Base-by-base conservation (phyloP, 179 eudicot genomes). In the Patellifolia procumbens region DNA sequence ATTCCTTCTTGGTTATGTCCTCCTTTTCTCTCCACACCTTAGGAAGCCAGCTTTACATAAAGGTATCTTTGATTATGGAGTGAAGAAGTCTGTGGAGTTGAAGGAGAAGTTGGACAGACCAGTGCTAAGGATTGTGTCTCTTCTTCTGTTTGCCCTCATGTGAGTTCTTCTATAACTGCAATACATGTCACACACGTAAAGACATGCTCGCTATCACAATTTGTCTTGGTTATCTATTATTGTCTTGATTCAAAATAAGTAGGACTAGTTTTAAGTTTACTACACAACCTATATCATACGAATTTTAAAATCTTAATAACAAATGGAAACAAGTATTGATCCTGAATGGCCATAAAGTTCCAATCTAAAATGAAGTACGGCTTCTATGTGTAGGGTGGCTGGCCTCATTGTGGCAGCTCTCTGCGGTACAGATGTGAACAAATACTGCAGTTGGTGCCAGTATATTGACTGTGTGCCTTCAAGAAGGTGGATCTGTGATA, bases 391-490 rank as follows among this genome's bases (percentile, higher is more conserved):
- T 88, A 92, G 97, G 79, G 26, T 91, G 37, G 86, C 84, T 49
- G 87, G 90, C 51, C 75, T 81, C 34, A 37, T 77, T 63, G 55
- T 85, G 46, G 88, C 88, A 5, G 78, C 83, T 46, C 46, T 89
- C 39, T 65, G 78, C 52, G 81, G 85, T 59, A 53, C 85, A 13
- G 83, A 91, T 74, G 72, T 81, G 64, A 83, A 87, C 82, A 80
- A 85, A 79, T 76, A 84, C 61, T 92, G 96, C 87, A 80, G 80
- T 48, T 91, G 91, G 91, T 92, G 94, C 81, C 86, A 45, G 12
- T 89, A 86, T 73, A 65, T 91, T 13, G 94, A 92, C 70, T 92
- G 96, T 81, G 80, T 87, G 61, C 97, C 94, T 80, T 82, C 85
- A 39, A 79, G 60, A 70, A 87, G 74, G 74, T 91, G 97, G 97